Percentiles rank a stretch among this genome's conserved stretches.
Evolutionary conservation across 805 yeast genomes (phyloP).

Genomic region (Candida nanaspora): DNA sequence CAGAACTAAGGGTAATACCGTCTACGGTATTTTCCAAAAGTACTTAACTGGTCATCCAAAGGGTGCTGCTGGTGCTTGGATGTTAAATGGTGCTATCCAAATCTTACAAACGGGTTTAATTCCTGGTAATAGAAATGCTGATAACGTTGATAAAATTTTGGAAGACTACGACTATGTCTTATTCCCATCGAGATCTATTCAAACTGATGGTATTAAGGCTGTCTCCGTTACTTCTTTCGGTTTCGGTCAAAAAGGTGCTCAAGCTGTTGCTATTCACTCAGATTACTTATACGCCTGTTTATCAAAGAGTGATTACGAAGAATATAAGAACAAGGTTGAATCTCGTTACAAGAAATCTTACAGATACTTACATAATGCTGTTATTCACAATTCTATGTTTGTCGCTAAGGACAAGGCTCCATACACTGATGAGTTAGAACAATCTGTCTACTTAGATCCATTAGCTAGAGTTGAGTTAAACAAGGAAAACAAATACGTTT

Average conservation of each 20-base stretch:
- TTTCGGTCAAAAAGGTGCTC: constrained; percentile 99
- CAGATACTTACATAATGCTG: constrained; percentile 92
- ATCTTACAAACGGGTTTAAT: constrained; percentile 86
- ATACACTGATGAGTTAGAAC: constrained; percentile 81
- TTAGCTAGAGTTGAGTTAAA: constrained; percentile 59
- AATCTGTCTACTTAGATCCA: constrained; percentile 91
- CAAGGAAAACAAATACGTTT: constrained; percentile 35
- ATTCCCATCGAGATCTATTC: constrained; percentile 88
- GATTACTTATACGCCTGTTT: constrained; percentile 87
- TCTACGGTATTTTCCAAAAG: constrained; percentile 97
- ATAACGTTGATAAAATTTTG: constrained; percentile 79
- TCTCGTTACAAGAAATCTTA: constrained; percentile 85
- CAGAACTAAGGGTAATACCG: constrained; percentile 96
- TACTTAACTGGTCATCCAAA: constrained; percentile 99
- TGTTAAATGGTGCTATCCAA: constrained; percentile 97
- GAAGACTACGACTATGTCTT: constrained; percentile 83
- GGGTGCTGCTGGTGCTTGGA: constrained; percentile 99
- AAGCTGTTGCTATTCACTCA: constrained; percentile 85
- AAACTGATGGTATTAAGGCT: constrained; percentile 97
- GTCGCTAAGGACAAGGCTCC: constrained; percentile 93
- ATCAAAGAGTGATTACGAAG: constrained; percentile 61
- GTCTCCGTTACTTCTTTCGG: constrained; percentile 96
- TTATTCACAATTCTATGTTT: constrained; percentile 85
- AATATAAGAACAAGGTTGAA: constrained; percentile 62
- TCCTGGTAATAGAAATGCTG: constrained; percentile 99